Conservation (phyloP, 2,329 filamentous ascomycete species). For the Beauveria brongniartii region DNA sequence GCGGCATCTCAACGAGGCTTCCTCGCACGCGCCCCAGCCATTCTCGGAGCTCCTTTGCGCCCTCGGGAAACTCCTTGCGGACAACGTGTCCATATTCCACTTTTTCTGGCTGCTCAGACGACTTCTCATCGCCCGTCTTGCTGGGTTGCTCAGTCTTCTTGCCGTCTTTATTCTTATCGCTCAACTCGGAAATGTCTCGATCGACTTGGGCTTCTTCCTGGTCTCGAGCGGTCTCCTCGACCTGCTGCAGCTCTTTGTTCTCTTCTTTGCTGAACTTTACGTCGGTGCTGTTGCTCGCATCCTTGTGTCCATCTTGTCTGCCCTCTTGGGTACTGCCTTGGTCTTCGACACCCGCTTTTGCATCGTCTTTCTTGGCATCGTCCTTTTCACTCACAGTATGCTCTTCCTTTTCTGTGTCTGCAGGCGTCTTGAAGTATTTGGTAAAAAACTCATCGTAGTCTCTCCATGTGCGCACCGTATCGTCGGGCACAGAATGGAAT, state of each 20-base stretch:
- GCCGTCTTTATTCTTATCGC: neutral
- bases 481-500: constrained; percentile 71
- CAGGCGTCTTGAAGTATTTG: constrained; percentile 54
- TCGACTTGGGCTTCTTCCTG: constrained; percentile 31
- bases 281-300: neutral
- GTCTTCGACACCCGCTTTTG: neutral
- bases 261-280: neutral
- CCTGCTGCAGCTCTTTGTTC: neutral
- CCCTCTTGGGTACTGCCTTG: neutral
- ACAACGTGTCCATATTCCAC: constrained; percentile 86
- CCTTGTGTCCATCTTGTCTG: neutral
- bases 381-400: constrained; percentile 18
- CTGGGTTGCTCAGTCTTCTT: constrained; percentile 32
- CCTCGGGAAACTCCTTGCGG: constrained; percentile 65
- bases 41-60: constrained; percentile 65
- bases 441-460: constrained; percentile 67
- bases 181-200: constrained; percentile 44
- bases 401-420: constrained; percentile 30
- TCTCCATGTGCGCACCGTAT: constrained; percentile 61
- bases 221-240: constrained; percentile 31
- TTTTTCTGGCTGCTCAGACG: constrained; percentile 37
- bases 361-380: neutral
- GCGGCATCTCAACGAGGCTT: constrained; percentile 79
- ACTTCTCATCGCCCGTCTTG: constrained; percentile 39
- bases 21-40: constrained; percentile 59